Evolutionary conservation across 2,329 filamentous ascomycete species (phyloP).

Genomic region (Trichoderma sp.): DNA sequence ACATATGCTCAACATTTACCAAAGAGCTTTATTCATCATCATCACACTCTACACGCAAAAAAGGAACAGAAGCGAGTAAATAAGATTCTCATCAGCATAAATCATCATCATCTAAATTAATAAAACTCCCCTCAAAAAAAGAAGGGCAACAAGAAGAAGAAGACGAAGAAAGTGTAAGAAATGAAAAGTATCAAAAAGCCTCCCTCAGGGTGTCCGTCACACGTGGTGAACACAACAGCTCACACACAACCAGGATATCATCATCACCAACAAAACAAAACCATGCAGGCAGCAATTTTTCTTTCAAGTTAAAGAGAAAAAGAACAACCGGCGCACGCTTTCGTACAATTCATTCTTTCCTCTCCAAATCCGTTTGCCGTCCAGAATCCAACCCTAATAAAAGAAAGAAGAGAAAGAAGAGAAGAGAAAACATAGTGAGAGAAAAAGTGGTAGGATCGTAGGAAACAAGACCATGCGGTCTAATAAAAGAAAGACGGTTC

Average conservation of each 20-base stretch:
- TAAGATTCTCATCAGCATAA: conserved; percentile 7
- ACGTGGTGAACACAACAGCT: background rate
- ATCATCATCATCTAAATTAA: conserved; percentile 15
- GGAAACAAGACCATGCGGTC: background rate
- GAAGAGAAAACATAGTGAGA: background rate
- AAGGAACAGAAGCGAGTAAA: background rate
- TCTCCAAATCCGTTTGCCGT: background rate
- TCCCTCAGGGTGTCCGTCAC: background rate
- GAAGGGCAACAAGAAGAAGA: background rate
- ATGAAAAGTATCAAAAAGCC: background rate
- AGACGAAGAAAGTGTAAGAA: background rate
- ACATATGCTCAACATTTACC: background rate
- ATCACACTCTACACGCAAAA: background rate
- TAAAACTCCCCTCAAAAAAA: background rate
- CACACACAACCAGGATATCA: conserved; percentile 5
- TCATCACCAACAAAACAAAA: background rate
- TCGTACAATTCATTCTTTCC: conserved; percentile 2
- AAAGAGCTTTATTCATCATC: background rate
- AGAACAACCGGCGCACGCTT: background rate
- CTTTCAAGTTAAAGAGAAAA: background rate
- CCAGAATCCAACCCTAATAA: conserved; percentile 2
- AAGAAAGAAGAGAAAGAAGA: background rate
- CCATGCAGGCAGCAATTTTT: background rate
- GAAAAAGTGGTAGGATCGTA: background rate
- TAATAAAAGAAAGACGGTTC: background rate